Evolutionary conservation across 257 asterid species (phyloP).

Genomic region (Nicotiana sylvestris): DNA sequence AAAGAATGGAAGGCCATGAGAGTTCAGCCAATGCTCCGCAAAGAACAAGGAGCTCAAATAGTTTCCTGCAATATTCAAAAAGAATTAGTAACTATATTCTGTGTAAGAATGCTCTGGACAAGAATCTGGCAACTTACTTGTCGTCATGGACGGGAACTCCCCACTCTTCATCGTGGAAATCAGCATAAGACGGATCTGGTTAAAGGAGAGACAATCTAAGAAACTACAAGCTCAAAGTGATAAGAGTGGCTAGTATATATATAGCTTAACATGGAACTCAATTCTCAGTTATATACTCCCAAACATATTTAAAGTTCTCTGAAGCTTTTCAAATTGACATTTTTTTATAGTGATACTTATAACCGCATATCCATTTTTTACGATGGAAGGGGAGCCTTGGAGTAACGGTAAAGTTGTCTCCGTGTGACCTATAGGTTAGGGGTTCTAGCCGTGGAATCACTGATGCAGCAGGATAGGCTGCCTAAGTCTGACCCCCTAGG

Average conservation of each 20-base stretch:
- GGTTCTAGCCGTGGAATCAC: no score
- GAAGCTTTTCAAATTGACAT: background rate
- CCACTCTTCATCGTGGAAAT: constrained; percentile 61
- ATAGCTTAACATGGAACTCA: background rate
- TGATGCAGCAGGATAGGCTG: no score
- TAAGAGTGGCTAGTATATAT: background rate
- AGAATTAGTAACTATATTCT: constrained; percentile 6
- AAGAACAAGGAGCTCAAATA: constrained; percentile 79
- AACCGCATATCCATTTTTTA: background rate
- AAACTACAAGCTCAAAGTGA: constrained; percentile 26
- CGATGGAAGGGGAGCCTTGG: background rate
- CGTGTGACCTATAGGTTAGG: no score
- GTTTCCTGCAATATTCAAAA: constrained; percentile 55
- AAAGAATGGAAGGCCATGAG: constrained; percentile 85
- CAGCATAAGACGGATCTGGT: constrained; percentile 39
- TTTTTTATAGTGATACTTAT: background rate
- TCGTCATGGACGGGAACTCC: constrained; percentile 57
- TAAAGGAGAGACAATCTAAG: background rate
- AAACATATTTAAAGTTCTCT: background rate
- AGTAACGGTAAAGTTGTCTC: no score
- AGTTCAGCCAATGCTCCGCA: constrained; percentile 94
- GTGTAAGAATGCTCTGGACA: constrained; percentile 10
- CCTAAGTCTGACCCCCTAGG: no score
- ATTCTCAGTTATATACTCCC: background rate
- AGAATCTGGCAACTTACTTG: constrained; percentile 42